Conservation (phyloP, 2,329 filamentous ascomycete species). For the Paracoccidioides brasiliensis region DNA sequence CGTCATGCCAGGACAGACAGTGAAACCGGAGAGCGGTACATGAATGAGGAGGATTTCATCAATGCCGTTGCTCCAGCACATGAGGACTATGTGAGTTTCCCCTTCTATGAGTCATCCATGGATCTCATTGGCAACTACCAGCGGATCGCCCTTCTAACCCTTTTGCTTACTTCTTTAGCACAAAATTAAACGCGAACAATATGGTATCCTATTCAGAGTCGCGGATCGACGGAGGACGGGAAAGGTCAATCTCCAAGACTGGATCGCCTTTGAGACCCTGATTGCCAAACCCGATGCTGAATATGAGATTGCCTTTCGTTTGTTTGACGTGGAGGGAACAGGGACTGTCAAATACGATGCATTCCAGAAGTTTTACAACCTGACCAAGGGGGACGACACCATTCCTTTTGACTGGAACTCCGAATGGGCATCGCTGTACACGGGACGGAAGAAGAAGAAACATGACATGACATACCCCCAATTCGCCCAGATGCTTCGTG, state of each 20-base stretch:
- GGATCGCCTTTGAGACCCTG: slow-evolving; percentile 87
- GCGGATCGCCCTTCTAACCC: background rate
- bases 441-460: slow-evolving; percentile 72
- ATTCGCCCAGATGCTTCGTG: slow-evolving; percentile 95
- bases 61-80: slow-evolving; percentile 72
- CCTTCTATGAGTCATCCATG: background rate
- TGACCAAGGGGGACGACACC: slow-evolving; percentile 71
- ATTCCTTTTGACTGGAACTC: slow-evolving; percentile 96
- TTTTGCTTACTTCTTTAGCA: slow-evolving; percentile 45
- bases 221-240: slow-evolving; percentile 68
- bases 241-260: slow-evolving; percentile 68
- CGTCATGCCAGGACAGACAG: slow-evolving; percentile 64
- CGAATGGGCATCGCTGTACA: slow-evolving; percentile 91
- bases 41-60: slow-evolving; percentile 79
- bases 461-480: slow-evolving; percentile 91
- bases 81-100: slow-evolving; percentile 74
- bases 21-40: slow-evolving; percentile 60
- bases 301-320: slow-evolving; percentile 94
- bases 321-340: slow-evolving; percentile 77
- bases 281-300: slow-evolving; percentile 90
- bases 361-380: slow-evolving; percentile 72
- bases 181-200: slow-evolving; percentile 95
- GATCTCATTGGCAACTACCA: no score
- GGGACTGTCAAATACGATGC: slow-evolving; percentile 82
- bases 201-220: slow-evolving; percentile 81